Evolutionary conservation across 2,329 filamentous ascomycete genomes (phyloP).

Genomic region (Penicillium corylophilum): DNA sequence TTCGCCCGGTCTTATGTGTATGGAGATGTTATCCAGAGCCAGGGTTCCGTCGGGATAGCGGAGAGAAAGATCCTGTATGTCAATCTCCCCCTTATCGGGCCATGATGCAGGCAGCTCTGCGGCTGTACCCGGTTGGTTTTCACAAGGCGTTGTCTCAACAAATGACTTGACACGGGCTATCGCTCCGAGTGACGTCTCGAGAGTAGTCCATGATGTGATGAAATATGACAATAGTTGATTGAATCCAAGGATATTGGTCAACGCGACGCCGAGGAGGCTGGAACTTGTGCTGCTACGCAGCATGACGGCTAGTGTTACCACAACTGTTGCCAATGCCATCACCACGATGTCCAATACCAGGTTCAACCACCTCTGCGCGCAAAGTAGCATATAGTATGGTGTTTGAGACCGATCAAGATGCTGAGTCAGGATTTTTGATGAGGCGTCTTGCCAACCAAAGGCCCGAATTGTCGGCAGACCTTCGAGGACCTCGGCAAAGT

Average conservation of each 20-base stretch:
- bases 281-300: conserved; percentile 35
- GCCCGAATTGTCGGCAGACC: conserved; percentile 53
- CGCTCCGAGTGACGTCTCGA: conserved; percentile 56
- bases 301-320: conserved; percentile 45
- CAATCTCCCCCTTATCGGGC: neutral
- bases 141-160: conserved; percentile 2
- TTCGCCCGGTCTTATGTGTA: conserved; percentile 1
- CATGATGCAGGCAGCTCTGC: neutral
- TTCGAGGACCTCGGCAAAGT: conserved; percentile 52
- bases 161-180: conserved; percentile 20
- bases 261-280: conserved; percentile 48
- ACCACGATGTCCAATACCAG: conserved; percentile 46
- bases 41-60: neutral
- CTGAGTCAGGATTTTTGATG: conserved; percentile 30
- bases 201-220: conserved; percentile 7
- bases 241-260: conserved; percentile 50
- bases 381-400: conserved; percentile 47
- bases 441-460: conserved; percentile 45
- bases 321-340: conserved; percentile 39
- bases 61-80: neutral
- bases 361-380: conserved; percentile 45
- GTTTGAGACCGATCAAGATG: conserved; percentile 42
- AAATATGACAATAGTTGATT: conserved; percentile 21
- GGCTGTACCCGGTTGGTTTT: neutral
- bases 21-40: conserved; percentile 1